Conservation (phyloP, 352 stramenopile species). For the Phytopythium oedochilum region DNA sequence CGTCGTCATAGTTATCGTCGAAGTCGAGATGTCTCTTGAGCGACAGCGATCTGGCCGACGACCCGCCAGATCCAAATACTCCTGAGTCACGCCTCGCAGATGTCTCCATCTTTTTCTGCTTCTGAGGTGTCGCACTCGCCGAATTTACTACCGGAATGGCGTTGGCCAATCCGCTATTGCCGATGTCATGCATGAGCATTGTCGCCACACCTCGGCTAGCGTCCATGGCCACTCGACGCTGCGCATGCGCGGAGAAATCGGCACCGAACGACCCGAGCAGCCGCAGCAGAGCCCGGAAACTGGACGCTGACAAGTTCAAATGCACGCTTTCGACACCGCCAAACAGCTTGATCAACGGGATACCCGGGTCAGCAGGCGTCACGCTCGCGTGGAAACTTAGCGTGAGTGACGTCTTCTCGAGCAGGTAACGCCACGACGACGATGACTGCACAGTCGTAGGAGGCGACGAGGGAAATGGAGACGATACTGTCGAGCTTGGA, state of each 20-base stretch:
- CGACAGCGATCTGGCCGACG: neutral
- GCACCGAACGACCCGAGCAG: slow-evolving; percentile 67
- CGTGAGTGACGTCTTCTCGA: slow-evolving; percentile 70
- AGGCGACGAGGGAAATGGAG: slow-evolving; percentile 1
- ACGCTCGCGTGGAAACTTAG: slow-evolving; percentile 80
- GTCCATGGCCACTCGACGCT: slow-evolving; percentile 24
- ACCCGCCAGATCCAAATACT: slow-evolving; percentile 2
- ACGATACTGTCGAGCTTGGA: neutral
- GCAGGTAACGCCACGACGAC: slow-evolving; percentile 45
- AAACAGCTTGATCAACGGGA: slow-evolving; percentile 72
- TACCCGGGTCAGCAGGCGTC: slow-evolving; percentile 67
- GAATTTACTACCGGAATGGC: neutral
- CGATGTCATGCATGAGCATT: neutral
- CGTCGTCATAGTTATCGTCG: neutral
- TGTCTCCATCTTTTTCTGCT: neutral
- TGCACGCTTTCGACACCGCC: slow-evolving; percentile 65
- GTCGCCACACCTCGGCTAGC: slow-evolving; percentile 6
- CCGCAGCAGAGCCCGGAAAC: slow-evolving; percentile 51
- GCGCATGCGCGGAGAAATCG: slow-evolving; percentile 47
- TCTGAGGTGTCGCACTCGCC: neutral
- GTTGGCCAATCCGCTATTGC: neutral
- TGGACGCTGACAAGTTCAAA: slow-evolving; percentile 63
- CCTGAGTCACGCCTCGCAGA: neutral
- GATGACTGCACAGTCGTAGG: neutral
- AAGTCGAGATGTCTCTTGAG: neutral